phyloP scores from a whole-genome alignment of 1,284 basidiomycete genomes.

The Pulveroboletus sp. region DNA sequence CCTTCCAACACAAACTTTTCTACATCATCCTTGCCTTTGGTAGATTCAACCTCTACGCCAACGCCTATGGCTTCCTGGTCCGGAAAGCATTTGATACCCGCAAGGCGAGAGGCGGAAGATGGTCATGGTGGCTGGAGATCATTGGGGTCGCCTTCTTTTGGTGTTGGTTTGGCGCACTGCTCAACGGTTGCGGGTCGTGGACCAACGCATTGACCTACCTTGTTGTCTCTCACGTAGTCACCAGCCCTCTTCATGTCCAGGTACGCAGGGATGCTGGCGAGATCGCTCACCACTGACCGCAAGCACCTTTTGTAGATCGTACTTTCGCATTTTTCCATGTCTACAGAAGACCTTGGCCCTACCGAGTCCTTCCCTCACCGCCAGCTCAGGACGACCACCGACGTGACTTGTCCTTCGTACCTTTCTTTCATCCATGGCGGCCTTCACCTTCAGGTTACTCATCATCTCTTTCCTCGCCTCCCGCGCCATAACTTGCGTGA shows the following conservation, averaged over 20 bases:
- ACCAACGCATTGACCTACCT: slow-evolving; percentile 66
- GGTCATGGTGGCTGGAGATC: slow-evolving; percentile 76
- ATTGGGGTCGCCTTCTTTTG: slow-evolving; percentile 73
- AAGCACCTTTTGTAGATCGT: slow-evolving; percentile 71
- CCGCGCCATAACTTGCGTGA: slow-evolving; percentile 91
- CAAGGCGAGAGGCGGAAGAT: slow-evolving; percentile 61
- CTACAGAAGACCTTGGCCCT: slow-evolving; percentile 89
- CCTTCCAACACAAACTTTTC: slow-evolving; percentile 90
- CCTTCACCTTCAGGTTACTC: slow-evolving; percentile 93
- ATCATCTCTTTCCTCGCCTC: slow-evolving; percentile 94
- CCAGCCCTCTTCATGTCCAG: slow-evolving; percentile 87
- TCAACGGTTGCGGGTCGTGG: slow-evolving; percentile 71
- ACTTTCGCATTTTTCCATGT: slow-evolving; percentile 96
- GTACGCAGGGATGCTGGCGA: slow-evolving; percentile 38
- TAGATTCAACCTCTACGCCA: slow-evolving; percentile 93
- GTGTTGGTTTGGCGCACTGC: slow-evolving; percentile 74
- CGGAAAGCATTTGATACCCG: slow-evolving; percentile 61
- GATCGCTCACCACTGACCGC: slow-evolving; percentile 6
- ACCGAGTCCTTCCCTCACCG: slow-evolving; percentile 90
- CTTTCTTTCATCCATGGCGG: slow-evolving; percentile 94
- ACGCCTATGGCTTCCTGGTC: slow-evolving; percentile 81
- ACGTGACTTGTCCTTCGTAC: slow-evolving; percentile 84
- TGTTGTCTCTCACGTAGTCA: slow-evolving; percentile 75
- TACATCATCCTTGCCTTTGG: slow-evolving; percentile 91
- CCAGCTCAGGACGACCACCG: slow-evolving; percentile 94